Evolutionary conservation across 2,329 filamentous ascomycete genomes (phyloP).

Genomic region (Orbilia javanica): DNA sequence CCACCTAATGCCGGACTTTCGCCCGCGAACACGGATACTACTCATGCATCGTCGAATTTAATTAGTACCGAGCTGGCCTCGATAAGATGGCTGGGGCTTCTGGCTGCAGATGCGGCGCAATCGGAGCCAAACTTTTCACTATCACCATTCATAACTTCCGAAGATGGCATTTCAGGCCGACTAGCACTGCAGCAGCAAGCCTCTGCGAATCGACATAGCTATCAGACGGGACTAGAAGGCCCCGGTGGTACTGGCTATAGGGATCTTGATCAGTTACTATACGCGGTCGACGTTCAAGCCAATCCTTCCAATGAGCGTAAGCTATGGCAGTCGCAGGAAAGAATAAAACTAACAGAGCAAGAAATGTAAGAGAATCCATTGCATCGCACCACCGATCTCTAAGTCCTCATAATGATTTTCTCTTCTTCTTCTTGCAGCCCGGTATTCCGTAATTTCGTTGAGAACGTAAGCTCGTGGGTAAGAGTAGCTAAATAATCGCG

Average conservation of each 20-base stretch:
- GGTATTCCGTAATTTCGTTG: constrained; percentile 61
- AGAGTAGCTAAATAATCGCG: not conserved
- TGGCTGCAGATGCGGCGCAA: constrained; percentile 53
- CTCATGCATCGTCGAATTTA: constrained; percentile 42
- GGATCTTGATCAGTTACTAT: constrained; percentile 51
- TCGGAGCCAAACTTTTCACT: constrained; percentile 49
- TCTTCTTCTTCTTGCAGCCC: constrained; percentile 14
- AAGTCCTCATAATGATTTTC: not conserved
- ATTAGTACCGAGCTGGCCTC: constrained; percentile 54
- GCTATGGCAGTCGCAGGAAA: constrained; percentile 59
- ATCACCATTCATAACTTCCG: constrained; percentile 41
- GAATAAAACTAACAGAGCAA: constrained; percentile 59
- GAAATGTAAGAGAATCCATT: constrained; percentile 55
- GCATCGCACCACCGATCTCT: not conserved
- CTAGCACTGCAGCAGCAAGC: constrained; percentile 46
- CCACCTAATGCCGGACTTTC: constrained; percentile 42
- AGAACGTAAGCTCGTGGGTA: constrained; percentile 61
- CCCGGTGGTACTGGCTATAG: constrained; percentile 45
- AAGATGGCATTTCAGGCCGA: constrained; percentile 42
- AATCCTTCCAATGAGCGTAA: constrained; percentile 54
- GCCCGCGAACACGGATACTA: constrained; percentile 54
- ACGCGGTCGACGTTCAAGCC: constrained; percentile 48
- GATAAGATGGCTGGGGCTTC: constrained; percentile 52
- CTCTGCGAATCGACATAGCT: constrained; percentile 39
- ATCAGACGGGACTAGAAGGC: constrained; percentile 32